A percentile compares a stretch with the other conserved stretches of the same genome.
Evolutionary conservation across 192 early-diverging fungal species (phyloP).

Genomic region (Gamsiella multidivaricata): DNA sequence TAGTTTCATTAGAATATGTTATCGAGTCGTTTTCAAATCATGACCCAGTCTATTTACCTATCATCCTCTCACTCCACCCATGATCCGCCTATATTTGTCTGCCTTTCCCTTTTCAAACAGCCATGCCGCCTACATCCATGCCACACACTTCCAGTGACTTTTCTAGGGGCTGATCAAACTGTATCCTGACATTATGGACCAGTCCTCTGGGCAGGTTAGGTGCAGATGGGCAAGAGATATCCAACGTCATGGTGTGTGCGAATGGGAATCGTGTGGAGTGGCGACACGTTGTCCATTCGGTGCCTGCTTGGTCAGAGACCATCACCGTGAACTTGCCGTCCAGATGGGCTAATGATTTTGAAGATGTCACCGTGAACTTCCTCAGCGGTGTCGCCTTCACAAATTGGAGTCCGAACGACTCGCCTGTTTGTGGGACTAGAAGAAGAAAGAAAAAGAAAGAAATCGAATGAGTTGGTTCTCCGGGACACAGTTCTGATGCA

Average conservation of each 20-base stretch:
- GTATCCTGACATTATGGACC: conserved; percentile 18
- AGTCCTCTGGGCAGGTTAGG: conserved; percentile 4
- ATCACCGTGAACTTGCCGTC: conserved; percentile 28
- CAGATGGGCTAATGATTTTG: conserved; percentile 8
- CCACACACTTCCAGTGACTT: conserved; percentile 29
- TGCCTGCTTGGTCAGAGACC: conserved; percentile 6
- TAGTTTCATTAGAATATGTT: too few relatives aligned
- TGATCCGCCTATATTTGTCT: not conserved
- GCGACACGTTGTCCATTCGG: conserved; percentile 16
- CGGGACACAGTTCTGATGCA: not conserved
- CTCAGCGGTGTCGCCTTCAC: conserved; percentile 34
- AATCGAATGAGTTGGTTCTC: not conserved
- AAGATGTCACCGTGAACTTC: conserved; percentile 24
- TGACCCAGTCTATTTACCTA: too few relatives aligned
- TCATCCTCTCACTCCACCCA: too few relatives aligned
- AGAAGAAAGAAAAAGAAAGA: not conserved
- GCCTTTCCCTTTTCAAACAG: not conserved
- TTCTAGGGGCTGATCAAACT: conserved; percentile 9
- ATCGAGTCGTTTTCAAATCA: too few relatives aligned
- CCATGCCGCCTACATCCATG: conserved; percentile 28
- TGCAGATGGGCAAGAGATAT: conserved; percentile 21
- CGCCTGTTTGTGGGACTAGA: conserved; percentile 52
- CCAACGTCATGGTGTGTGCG: conserved; percentile 19
- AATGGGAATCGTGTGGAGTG: conserved; percentile 16
- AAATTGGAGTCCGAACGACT: conserved; percentile 62